Base-by-base conservation (phyloP, 164 flowering plant species). In the Piper betle region DNA sequence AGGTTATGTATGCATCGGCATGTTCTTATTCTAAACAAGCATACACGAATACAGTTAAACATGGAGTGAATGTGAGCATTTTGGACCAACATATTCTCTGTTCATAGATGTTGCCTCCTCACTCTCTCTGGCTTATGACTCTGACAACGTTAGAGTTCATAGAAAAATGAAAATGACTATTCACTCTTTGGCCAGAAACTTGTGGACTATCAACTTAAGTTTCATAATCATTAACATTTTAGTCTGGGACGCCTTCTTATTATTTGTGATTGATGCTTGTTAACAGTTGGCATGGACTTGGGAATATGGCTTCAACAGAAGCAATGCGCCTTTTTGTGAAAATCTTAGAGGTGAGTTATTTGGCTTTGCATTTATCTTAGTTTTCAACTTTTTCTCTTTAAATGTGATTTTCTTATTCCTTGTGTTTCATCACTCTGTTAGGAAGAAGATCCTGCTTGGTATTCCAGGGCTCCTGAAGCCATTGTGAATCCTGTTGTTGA, bases 391-490 rank as follows among this genome's bases (percentile, higher is more conserved):
- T 25, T 17, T 13, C 6, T 3, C 7, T 5, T 8, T 4, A 25
- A n/a, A 17, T 12, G 2, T 25, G 8, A 4, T 55, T 17, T 62
- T 55, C 5, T 60, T 52, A 4, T 52, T 13, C 63, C 46, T 39
- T n/a, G 54, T 33, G n/a, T 64, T 68, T 66, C 52, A 55, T 72
- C 66, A 39, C 37, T 66, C 41, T 46, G 13, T 55, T 67, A 94
- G 99, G 97, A 94, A 77, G 99, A 94, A 77, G 96, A 88, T 68
- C 97, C 97, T 50, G 88, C 91, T 53, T 94, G 99, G 99, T 94
- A 94, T 77, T 91, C 99, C 58, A 84, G 96, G 73, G 84, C 80
- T 58, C 84, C 96, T 50, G 78, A 86, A 64, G 74, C 64, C 73
- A 81, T 80, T 55, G 61, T 70, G n/a, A 86, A 84, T 70, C 87